Evolutionary conservation across 2,329 filamentous ascomycete genomes (phyloP).

Genomic region (Penicillium janthinellum): DNA sequence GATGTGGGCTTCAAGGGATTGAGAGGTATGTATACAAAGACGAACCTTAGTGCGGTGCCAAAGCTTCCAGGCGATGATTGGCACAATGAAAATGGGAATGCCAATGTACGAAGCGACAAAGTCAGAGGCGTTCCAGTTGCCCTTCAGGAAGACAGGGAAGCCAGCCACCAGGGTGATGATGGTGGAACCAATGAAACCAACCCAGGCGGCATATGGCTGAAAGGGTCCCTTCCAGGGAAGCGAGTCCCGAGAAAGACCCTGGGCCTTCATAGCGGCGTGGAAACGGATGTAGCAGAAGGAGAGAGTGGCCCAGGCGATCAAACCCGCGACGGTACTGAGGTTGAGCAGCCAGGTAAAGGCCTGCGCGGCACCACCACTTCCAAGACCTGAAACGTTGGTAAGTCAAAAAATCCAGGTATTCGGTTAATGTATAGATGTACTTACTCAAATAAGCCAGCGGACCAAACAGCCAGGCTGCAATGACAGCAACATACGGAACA

Average conservation of each 20-base stretch:
- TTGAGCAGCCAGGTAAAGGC: constrained; percentile 49
- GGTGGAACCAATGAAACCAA: constrained; percentile 58
- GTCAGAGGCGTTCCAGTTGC: constrained; percentile 35
- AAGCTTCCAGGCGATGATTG: constrained; percentile 48
- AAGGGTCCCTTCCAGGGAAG: constrained; percentile 54
- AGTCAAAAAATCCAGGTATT: not conserved
- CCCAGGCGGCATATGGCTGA: constrained; percentile 65
- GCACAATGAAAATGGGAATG: constrained; percentile 47
- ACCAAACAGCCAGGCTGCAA: constrained; percentile 53
- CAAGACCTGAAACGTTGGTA: constrained; percentile 29
- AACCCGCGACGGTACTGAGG: constrained; percentile 49
- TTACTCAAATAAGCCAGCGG: constrained; percentile 47
- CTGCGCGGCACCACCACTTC: constrained; percentile 36
- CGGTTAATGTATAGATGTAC: not conserved
- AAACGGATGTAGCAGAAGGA: constrained; percentile 55
- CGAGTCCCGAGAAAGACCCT: constrained; percentile 39
- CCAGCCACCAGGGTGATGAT: constrained; percentile 69
- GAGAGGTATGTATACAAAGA: not conserved
- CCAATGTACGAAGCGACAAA: constrained; percentile 47
- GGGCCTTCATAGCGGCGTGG: constrained; percentile 47
- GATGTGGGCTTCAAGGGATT: not conserved
- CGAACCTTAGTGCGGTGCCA: constrained; percentile 41
- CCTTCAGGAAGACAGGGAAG: constrained; percentile 55
- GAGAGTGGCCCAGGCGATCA: constrained; percentile 53
- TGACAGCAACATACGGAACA: constrained; percentile 60